Conservation (phyloP, 139 green algal genomes). For the Chlamydomonas sphaeroides region DNA sequence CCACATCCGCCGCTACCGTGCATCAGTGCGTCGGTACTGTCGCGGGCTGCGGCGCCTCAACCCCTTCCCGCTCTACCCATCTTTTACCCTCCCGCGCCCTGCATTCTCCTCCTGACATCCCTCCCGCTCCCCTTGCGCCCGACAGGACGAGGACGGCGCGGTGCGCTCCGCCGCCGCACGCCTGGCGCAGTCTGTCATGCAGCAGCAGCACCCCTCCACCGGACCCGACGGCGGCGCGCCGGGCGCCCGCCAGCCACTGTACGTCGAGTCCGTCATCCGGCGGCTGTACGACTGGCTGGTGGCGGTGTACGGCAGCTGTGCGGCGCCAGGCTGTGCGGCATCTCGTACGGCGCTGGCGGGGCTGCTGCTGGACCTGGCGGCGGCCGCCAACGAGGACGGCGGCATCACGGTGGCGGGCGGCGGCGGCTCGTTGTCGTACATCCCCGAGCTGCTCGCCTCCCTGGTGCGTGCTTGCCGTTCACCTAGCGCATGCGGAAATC, state of each 20-base stretch:
- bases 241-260: background rate
- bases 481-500: too few species aligned
- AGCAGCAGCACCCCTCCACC: background rate
- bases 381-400: too few species aligned
- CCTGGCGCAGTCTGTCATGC: slow-evolving; percentile 36
- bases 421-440: too few species aligned
- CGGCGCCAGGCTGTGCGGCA: background rate
- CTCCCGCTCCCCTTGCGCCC: too few species aligned
- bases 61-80: too few species aligned
- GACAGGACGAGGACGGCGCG: slow-evolving; percentile 81
- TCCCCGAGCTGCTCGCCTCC: background rate
- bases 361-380: slow-evolving; percentile 9
- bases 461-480: too few species aligned
- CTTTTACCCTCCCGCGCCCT: too few species aligned
- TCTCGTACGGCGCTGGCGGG: background rate
- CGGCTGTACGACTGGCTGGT: slow-evolving; percentile 46
- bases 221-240: too few species aligned
- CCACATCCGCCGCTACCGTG: too few species aligned
- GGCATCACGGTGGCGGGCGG: background rate
- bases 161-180: slow-evolving; percentile 56
- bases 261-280: slow-evolving; percentile 61
- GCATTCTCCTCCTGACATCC: too few species aligned
- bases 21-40: too few species aligned
- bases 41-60: too few species aligned
- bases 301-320: slow-evolving; percentile 36